These are phyloP conservation scores for Veloboletus limbatus DNA, from an alignment of 1,284 basidiomycete genomes.

Conservation along the genomic window DNA sequence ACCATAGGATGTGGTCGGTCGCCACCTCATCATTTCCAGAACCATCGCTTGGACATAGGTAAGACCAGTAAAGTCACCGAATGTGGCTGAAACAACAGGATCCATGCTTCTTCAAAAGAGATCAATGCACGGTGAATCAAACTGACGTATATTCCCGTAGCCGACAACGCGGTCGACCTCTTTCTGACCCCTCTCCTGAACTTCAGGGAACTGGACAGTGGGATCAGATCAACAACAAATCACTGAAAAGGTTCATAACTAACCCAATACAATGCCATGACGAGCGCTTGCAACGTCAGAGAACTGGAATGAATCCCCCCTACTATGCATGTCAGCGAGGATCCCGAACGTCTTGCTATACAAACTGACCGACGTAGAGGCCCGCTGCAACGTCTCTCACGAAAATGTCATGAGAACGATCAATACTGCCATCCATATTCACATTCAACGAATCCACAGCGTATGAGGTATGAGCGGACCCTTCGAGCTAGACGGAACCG, in stretches of 20 bases:
- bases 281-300: conserved; percentile 5
- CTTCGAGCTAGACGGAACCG: conserved; percentile 1
- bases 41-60: conserved; percentile 10
- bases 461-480: conserved; percentile 2
- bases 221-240: no score
- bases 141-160: conserved; percentile 7
- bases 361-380: conserved; percentile 3
- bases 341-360: no score
- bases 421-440: neutral
- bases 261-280: conserved; percentile 6
- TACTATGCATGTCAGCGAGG: neutral
- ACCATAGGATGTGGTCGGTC: conserved; percentile 8
- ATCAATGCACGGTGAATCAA: no score
- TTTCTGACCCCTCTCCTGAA: conserved; percentile 3
- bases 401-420: neutral
- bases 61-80: conserved; percentile 3
- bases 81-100: no score
- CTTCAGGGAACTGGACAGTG: conserved; percentile 2
- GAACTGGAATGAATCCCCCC: conserved; percentile 7
- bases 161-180: neutral
- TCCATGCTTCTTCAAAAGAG: no score
- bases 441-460: neutral
- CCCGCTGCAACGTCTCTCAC: conserved; percentile 7
- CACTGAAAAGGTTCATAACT: neutral
- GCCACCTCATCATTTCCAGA: conserved; percentile 10